These are phyloP conservation scores for Debaryomyces hansenii DNA, from an alignment of 805 yeast genomes.

Conservation along the genomic window DNA sequence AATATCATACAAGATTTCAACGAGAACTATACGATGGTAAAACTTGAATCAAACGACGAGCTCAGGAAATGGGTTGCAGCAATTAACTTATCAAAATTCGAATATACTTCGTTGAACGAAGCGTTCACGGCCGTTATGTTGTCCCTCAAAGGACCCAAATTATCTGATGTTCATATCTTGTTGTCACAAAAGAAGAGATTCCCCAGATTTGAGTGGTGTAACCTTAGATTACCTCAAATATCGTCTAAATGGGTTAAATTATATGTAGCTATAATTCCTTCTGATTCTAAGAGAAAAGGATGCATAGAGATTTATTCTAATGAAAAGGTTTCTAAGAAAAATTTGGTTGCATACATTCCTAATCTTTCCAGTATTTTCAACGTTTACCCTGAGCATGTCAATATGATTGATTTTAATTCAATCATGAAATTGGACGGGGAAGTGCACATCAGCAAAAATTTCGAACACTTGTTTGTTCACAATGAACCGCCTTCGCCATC, in stretches of 20 bases:
- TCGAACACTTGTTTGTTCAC: conserved; percentile 32
- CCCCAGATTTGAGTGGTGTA: conserved; percentile 60
- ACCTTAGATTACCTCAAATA: conserved; percentile 57
- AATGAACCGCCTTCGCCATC: conserved; percentile 10
- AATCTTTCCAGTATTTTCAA: conserved; percentile 48
- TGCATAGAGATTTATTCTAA: conserved; percentile 53
- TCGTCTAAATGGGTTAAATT: conserved; percentile 61
- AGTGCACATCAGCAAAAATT: conserved; percentile 45
- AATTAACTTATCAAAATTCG: conserved; percentile 55
- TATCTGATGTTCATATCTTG: conserved; percentile 59
- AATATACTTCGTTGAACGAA: conserved; percentile 56
- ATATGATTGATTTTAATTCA: conserved; percentile 57
- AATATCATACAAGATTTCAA: conserved; percentile 30
- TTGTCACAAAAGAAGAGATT: conserved; percentile 50
- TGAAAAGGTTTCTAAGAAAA: conserved; percentile 49
- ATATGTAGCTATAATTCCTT: conserved; percentile 50
- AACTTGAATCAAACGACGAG: conserved; percentile 20
- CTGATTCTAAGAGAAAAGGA: conserved; percentile 46
- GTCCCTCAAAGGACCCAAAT: conserved; percentile 54
- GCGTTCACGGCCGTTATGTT: conserved; percentile 65
- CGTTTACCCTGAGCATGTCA: conserved; percentile 59
- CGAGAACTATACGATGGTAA: conserved; percentile 23
- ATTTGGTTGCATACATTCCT: conserved; percentile 50
- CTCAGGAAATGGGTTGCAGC: conserved; percentile 46
- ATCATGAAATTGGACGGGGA: conserved; percentile 58